Percentiles rank a stretch among this genome's conserved stretches.
These are phyloP conservation scores for Ceratocystis diversiconidia DNA, from an alignment of 2,329 filamentous ascomycete genomes.

Conservation along the genomic window DNA sequence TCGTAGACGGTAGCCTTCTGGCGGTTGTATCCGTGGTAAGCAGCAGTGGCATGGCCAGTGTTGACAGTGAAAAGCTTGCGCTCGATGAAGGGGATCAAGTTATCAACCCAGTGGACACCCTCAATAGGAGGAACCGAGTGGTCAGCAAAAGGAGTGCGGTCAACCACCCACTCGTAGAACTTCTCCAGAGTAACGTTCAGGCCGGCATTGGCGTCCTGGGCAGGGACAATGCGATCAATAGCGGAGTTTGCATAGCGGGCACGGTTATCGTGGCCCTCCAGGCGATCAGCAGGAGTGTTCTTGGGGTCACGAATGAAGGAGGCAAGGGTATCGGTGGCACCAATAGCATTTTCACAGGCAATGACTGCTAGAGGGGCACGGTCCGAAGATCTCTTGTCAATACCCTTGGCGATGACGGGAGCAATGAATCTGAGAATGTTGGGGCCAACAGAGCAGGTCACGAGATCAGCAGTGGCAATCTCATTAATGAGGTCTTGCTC, in stretches of 20 bases:
- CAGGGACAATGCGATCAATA: constrained; percentile 94
- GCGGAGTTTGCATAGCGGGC: constrained; percentile 93
- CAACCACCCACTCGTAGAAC: constrained; percentile 98
- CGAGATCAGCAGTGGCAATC: constrained; percentile 74
- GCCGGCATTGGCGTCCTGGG: constrained; percentile 64
- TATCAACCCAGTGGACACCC: constrained; percentile 83
- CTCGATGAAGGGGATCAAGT: constrained; percentile 92
- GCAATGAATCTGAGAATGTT: constrained; percentile 95
- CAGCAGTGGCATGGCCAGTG: constrained; percentile 89
- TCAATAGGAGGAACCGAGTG: constrained; percentile 58
- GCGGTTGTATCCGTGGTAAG: constrained; percentile 83
- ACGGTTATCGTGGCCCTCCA: constrained; percentile 54
- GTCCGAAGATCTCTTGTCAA: constrained; percentile 55
- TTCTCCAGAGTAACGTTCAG: constrained; percentile 92
- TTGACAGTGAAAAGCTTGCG: constrained; percentile 99
- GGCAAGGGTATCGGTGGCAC: constrained; percentile 77
- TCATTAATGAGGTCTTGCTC: constrained; percentile 69
- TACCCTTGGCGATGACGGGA: constrained; percentile 85
- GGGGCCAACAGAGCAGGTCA: constrained; percentile 94
- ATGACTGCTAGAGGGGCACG: constrained; percentile 70
- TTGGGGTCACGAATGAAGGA: constrained; percentile 61
- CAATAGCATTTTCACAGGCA: constrained; percentile 96
- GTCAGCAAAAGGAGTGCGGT: constrained; percentile 67
- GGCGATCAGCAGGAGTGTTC: constrained; percentile 54
- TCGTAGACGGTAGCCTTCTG: constrained; percentile 83